Evolutionary conservation across 1,284 basidiomycete genomes (phyloP), one percentile per base, ranked within the genome.

Genomic region (Amylostereum areolatum): DNA sequence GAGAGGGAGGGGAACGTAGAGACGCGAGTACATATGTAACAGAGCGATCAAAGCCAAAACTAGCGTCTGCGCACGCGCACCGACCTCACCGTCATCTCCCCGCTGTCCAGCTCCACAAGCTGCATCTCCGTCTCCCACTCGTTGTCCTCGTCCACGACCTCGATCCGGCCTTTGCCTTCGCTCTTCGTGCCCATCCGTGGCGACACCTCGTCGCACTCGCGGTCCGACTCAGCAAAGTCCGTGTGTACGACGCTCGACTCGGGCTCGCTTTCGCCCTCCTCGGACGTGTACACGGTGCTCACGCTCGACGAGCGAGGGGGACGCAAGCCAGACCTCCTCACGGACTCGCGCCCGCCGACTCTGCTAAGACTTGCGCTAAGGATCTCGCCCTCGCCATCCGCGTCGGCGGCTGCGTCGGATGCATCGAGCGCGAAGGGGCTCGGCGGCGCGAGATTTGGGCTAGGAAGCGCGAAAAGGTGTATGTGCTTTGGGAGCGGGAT

Each of bases 231-330:
- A n/a, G 44, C 48, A 24, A 18, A 18, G 18, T 54, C 53, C 8
- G 53, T 54, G 46, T 54, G 53, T 42, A 54, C 53, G 33, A 54
- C 52, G 41, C 52, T 54, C 4, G 52, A 54, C 34, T 55, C 53
- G 2, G 53, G 35, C 47, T 55, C 54, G 31, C 54, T 55, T 49
- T 55, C 53, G 41, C 18, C 41, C 6, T 29, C 41, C 18, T 18
- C 18, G 18, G 18, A 18, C 18, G 18, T 18, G 18, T 18, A 18
- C 18, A 18, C 18, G 18, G 18, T 18, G 18, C 18, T 18, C 18
- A 18, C 18, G 18, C 18, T 18, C 18, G 18, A 18, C 18, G 18
- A 18, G 18, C 18, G 18, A 18, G 18, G 18, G 18, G 18, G 18
- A 18, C 18, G 18, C 18, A 18, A 18, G 18, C 18, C 18, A 18